These are phyloP conservation scores for Boeremia lycopersici DNA, from an alignment of 2,329 filamentous ascomycete genomes.

Conservation along the genomic window DNA sequence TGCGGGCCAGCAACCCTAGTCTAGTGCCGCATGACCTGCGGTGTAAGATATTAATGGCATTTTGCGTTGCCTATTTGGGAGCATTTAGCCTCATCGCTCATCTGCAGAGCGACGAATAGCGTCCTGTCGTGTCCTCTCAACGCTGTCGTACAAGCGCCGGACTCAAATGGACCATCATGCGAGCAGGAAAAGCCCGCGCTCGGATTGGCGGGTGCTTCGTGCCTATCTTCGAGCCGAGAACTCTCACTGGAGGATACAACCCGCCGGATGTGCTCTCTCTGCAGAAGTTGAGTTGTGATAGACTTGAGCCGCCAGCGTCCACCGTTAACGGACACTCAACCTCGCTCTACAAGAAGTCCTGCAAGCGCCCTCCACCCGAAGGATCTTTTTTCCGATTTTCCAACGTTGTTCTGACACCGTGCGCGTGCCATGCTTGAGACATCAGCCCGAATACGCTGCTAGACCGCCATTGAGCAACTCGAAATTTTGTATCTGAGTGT, in stretches of 20 bases:
- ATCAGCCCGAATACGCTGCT: constrained; percentile 28
- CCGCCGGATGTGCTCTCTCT: constrained; percentile 42
- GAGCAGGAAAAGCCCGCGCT: constrained; percentile 33
- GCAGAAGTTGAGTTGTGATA: constrained; percentile 39
- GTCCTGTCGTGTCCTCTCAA: constrained; percentile 33
- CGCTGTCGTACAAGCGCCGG: constrained; percentile 44
- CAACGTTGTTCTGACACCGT: constrained; percentile 38
- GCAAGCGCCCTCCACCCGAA: constrained; percentile 51
- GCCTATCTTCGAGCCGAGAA: constrained; percentile 26
- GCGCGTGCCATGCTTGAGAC: constrained; percentile 41
- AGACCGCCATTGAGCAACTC: constrained; percentile 26
- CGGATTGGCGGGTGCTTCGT: constrained; percentile 38
- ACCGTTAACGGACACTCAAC: constrained; percentile 36
- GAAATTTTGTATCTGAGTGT: constrained; percentile 22
- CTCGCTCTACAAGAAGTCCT: constrained; percentile 51
- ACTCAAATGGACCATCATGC: constrained; percentile 31
- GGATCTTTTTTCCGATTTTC: constrained; percentile 47
- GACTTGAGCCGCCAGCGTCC: constrained; percentile 41
- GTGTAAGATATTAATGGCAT: constrained; percentile 43
- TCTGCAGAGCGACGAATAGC: constrained; percentile 37
- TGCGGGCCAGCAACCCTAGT: constrained; percentile 10
- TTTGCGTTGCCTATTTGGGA: constrained; percentile 28
- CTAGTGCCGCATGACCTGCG: constrained; percentile 19
- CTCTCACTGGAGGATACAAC: constrained; percentile 37
- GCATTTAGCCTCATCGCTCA: constrained; percentile 28